Conservation (phyloP, 352 stramenopile species). For the Globisporangium mamillatum region DNA sequence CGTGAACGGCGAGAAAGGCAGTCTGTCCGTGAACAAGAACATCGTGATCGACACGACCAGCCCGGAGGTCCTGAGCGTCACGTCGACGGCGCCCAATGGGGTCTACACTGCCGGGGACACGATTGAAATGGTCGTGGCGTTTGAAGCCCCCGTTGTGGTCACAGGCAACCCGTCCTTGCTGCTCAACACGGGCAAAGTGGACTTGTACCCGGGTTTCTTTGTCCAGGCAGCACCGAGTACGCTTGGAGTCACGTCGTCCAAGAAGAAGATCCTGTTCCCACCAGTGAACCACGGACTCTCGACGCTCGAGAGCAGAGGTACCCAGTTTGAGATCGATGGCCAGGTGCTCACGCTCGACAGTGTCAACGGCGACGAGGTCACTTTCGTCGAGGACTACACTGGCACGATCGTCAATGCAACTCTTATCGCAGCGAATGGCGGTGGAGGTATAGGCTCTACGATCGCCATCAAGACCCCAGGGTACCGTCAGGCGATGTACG, state of each 20-base stretch:
- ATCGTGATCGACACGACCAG: conserved; percentile 68
- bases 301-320: conserved; percentile 28
- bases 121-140: conserved; percentile 51
- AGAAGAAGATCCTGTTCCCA: conserved; percentile 53
- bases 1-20: conserved; percentile 48
- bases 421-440: conserved; percentile 5
- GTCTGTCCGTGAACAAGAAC: conserved; percentile 66
- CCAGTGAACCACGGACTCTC: conserved; percentile 44
- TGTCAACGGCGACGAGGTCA: conserved; percentile 41
- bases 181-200: conserved; percentile 44
- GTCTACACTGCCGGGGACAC: conserved; percentile 64
- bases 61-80: conserved; percentile 44
- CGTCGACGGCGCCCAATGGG: conserved; percentile 26
- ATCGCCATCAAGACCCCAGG: conserved; percentile 48
- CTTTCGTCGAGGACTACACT: conserved; percentile 52
- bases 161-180: conserved; percentile 41
- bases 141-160: conserved; percentile 61
- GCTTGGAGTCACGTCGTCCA: background rate
- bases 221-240: conserved; percentile 35
- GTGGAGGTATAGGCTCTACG: background rate
- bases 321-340: conserved; percentile 56
- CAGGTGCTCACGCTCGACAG: conserved; percentile 51
- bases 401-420: conserved; percentile 37
- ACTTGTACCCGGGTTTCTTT: conserved; percentile 55
- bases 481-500: conserved; percentile 46